Evolutionary conservation across 148 eudicot genomes (phyloP).

Genomic region (Polygonum aviculare): DNA sequence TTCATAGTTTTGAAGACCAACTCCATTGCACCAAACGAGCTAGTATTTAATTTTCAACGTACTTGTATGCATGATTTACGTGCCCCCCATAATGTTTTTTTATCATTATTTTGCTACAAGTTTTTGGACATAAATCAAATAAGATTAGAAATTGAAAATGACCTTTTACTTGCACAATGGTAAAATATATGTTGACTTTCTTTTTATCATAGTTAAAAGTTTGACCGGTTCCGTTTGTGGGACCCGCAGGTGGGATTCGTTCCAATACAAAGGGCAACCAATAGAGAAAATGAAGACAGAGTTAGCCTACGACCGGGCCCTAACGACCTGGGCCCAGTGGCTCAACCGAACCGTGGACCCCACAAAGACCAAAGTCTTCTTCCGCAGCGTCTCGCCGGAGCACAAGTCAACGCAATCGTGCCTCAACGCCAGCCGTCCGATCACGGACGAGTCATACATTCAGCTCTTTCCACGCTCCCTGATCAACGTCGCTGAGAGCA

Average conservation of each 20-base stretch:
- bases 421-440: constrained; percentile 37
- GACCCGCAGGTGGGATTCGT: constrained; percentile 38
- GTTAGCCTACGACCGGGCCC: constrained; percentile 27
- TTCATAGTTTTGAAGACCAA: background rate
- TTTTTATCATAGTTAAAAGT: background rate
- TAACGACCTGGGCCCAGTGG: constrained; percentile 49
- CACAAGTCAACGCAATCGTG: constrained; percentile 39
- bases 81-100: background rate
- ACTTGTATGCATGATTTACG: background rate
- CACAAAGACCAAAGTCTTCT: constrained; percentile 31
- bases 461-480: constrained; percentile 23
- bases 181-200: background rate
- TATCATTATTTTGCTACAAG: background rate
- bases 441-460: constrained; percentile 26
- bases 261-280: constrained; percentile 23
- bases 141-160: too few relatives aligned
- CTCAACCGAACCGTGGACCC: constrained; percentile 24
- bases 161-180: background rate
- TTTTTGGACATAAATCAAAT: too few relatives aligned
- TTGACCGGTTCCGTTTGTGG: background rate
- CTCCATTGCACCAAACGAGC: background rate
- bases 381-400: constrained; percentile 44
- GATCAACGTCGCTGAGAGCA: constrained; percentile 17
- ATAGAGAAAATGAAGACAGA: constrained; percentile 27
- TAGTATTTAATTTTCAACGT: background rate